Evolutionary conservation across 305 asterid species (phyloP).

Genomic region (Rubia tinctorum): DNA sequence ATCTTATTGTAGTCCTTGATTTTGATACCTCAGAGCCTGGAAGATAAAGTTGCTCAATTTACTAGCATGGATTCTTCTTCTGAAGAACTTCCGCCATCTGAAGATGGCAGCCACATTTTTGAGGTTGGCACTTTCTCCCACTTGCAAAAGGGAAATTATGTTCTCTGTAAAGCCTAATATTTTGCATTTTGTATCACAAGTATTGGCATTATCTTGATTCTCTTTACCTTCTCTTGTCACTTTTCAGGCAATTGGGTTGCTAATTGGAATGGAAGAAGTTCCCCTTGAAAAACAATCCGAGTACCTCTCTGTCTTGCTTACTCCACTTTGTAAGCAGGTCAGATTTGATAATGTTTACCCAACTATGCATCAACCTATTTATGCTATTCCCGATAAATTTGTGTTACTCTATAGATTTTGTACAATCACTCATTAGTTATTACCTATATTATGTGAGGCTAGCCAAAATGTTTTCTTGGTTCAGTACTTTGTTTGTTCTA

Average conservation of each 20-base stretch:
- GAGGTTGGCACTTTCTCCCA: slow-evolving; percentile 49
- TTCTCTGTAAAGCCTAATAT: slow-evolving; percentile 8
- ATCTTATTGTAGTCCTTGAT: slow-evolving; percentile 16
- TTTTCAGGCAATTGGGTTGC: slow-evolving; percentile 82
- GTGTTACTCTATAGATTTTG: not conserved
- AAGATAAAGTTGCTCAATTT: slow-evolving; percentile 75
- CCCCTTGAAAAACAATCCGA: slow-evolving; percentile 77
- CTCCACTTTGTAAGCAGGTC: slow-evolving; percentile 91
- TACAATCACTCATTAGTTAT: not conserved
- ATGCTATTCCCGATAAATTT: not conserved
- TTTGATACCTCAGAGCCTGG: slow-evolving; percentile 60
- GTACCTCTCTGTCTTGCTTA: slow-evolving; percentile 75
- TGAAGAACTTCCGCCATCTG: slow-evolving; percentile 56
- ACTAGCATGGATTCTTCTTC: slow-evolving; percentile 52
- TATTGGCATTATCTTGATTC: not conserved
- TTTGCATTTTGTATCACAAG: not conserved
- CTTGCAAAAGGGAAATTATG: not conserved
- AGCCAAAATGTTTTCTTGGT: not conserved
- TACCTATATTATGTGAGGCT: not conserved
- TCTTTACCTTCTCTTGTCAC: slow-evolving; percentile 1
- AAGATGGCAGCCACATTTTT: slow-evolving; percentile 94
- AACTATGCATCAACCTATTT: not conserved
- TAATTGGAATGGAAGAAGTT: slow-evolving; percentile 97
- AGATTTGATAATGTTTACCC: slow-evolving; percentile 12
- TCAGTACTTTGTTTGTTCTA: not conserved